These are phyloP conservation scores for Sisymbrium irio DNA, from an alignment of 345 rosid genomes.

Conservation along the genomic window DNA sequence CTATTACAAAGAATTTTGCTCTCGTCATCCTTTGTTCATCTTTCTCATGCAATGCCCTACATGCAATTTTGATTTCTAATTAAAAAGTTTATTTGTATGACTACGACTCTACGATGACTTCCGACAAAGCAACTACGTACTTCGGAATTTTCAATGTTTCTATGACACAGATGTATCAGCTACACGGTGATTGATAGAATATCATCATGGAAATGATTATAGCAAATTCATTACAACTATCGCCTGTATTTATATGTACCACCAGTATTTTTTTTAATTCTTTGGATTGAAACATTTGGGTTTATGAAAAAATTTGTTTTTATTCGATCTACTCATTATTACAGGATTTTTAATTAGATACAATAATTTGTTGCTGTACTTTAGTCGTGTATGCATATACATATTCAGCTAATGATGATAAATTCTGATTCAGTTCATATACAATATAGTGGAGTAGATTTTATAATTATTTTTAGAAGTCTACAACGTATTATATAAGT, in stretches of 20 bases:
- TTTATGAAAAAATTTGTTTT: neutral
- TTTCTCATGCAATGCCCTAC: slow-evolving; percentile 88
- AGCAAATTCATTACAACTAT: neutral
- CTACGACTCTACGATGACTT: neutral
- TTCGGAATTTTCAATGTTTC: neutral
- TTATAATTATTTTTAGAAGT: neutral
- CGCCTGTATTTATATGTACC: neutral
- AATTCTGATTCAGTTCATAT: neutral
- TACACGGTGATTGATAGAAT: neutral
- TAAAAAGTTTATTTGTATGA: neutral
- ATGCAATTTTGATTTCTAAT: neutral
- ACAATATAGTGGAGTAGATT: neutral
- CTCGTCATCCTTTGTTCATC: slow-evolving; percentile 66
- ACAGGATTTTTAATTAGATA: neutral
- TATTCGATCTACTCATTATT: neutral
- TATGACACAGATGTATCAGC: neutral
- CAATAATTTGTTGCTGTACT: neutral
- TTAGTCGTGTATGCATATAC: neutral
- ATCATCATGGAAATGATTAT: neutral
- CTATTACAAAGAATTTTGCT: slow-evolving; percentile 82
- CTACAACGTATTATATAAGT: no score
- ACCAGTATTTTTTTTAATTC: neutral
- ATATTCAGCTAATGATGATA: neutral
- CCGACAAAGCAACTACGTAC: neutral
- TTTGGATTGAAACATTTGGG: neutral